These are phyloP conservation scores for Scytalidium sp. DNA, from an alignment of 2,329 filamentous ascomycete genomes.

Conservation along the genomic window DNA sequence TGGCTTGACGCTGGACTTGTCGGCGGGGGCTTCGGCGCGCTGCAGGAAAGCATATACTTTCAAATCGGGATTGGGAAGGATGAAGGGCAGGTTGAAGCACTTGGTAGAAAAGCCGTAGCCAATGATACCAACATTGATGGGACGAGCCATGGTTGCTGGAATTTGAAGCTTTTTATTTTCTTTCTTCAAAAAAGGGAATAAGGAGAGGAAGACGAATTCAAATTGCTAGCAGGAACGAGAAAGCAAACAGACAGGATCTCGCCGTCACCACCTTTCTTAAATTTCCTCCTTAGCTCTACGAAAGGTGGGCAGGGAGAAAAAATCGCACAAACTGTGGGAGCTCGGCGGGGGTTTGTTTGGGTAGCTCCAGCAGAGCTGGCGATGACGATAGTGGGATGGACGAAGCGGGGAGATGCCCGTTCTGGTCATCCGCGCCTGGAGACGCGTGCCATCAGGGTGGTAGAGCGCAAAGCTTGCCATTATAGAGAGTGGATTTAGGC, in stretches of 20 bases:
- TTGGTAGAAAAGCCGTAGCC: constrained; percentile 48
- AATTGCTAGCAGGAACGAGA: no score
- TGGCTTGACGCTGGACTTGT: constrained; percentile 21
- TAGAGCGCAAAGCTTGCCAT: background rate
- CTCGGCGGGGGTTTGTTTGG: background rate
- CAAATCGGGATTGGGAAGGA: constrained; percentile 42
- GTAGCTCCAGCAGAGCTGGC: background rate
- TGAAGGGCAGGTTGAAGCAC: constrained; percentile 49
- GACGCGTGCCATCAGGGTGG: background rate
- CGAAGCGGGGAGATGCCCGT: background rate
- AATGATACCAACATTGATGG: constrained; percentile 45
- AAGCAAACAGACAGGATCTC: no score
- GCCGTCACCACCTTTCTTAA: no score
- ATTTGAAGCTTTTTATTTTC: background rate
- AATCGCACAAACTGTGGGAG: background rate
- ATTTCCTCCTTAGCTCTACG: no score
- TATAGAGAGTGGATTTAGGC: background rate
- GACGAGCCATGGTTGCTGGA: constrained; percentile 2
- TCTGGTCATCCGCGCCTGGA: background rate
- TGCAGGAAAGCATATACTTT: constrained; percentile 46
- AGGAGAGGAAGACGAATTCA: no score
- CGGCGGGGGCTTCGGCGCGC: constrained; percentile 35
- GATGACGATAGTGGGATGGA: background rate
- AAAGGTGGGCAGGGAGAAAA: background rate
- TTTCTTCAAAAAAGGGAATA: no score